Base-by-base conservation (phyloP, 2,329 filamentous ascomycete species). In the Alternaria ethzedia region DNA sequence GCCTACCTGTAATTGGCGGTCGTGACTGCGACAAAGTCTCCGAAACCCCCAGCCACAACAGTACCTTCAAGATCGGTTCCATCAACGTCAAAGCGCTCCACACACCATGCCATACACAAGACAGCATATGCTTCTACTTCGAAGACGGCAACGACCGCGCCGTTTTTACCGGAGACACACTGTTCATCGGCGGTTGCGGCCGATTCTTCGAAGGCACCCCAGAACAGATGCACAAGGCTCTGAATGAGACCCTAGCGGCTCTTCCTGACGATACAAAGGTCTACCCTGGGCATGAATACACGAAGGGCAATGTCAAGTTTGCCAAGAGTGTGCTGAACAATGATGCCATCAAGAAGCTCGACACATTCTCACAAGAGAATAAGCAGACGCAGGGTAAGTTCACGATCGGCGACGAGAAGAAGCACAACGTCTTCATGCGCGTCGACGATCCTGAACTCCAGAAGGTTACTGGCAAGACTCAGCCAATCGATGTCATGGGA, bases 371-470 rank as follows among this genome's bases (percentile, higher is more conserved):
- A 2, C 88, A 92, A 58, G 85, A 87, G 64, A 95, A 97, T 80
- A 85, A 90, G 81, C 88, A 97, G 82, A 98, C 96, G 2, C 94
- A 97, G 79, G 96, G 96, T 50, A 92, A 94, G 76, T 98, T 97
- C 73, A 99, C 95, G 0, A 98, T 99, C 80, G 94, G 91, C 0
- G 94, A 99, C 76, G 96, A 99, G 82, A 98, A 98, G 90, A 83
- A 92, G 82, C 94, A 98, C 80, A 99, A 99, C 75, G 93, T 97
- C 2, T 99, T 99, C 76, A 98, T 99, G 96, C 88, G 92, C 70
- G 86, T 96, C 85, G 68, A 94, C 87, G 94, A 97, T 72, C 91
- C 93, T 0, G 88, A 87, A 65, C 90, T 99, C 57, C 93, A 96
- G 76, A 91, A 93, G 81, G 90, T 87, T 11, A 96, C 93, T 0